Conservation (phyloP, 1,284 basidiomycete species). For the Trichosporon asahii region DNA sequence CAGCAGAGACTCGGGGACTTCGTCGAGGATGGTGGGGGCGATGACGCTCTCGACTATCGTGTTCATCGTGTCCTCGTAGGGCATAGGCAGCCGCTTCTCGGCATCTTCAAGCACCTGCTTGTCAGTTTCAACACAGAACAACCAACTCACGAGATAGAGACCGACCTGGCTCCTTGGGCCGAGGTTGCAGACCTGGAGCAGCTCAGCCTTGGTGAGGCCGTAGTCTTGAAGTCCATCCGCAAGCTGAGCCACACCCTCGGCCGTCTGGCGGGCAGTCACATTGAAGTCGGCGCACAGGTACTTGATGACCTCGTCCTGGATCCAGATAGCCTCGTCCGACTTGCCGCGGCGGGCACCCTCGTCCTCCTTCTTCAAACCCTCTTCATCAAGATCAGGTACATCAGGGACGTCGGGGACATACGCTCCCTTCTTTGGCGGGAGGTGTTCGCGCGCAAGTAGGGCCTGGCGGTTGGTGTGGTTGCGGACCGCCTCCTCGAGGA, state of each 20-base stretch:
- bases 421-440: conserved; percentile 13
- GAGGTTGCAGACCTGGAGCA: conserved; percentile 84
- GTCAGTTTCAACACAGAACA: neutral
- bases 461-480: conserved; percentile 29
- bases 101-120: conserved; percentile 82
- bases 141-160: conserved; percentile 75
- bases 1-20: conserved; percentile 29
- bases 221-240: conserved; percentile 65
- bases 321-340: conserved; percentile 76
- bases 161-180: conserved; percentile 77
- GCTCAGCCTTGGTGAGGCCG: conserved; percentile 81
- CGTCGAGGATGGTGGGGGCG: conserved; percentile 31
- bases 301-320: conserved; percentile 82
- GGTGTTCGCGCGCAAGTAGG: conserved; percentile 16
- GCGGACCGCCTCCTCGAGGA: conserved; percentile 63
- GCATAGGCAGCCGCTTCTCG: conserved; percentile 64
- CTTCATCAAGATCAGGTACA: conserved; percentile 37
- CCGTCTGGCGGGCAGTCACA: conserved; percentile 65
- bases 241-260: conserved; percentile 63
- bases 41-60: conserved; percentile 63
- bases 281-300: conserved; percentile 59
- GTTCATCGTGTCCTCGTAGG: conserved; percentile 62
- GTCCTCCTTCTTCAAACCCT: conserved; percentile 55
- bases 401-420: conserved; percentile 38
- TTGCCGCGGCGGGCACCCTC: conserved; percentile 49